These are phyloP conservation scores for Cryptococcus jaspeensis DNA, from an alignment of 1,284 basidiomycete species.

Conservation along the genomic window DNA sequence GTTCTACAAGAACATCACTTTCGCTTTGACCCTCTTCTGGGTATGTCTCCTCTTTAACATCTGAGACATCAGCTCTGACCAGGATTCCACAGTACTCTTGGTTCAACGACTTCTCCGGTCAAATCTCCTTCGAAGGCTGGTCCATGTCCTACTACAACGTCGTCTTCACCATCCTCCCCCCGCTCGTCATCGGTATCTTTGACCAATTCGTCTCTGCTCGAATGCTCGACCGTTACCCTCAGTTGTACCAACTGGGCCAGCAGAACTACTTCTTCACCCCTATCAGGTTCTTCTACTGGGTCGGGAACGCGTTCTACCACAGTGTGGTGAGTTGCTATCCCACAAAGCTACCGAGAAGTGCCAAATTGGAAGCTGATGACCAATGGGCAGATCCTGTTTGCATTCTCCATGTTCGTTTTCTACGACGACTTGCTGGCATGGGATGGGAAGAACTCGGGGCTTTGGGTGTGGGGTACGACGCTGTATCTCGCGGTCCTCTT, in stretches of 20 bases:
- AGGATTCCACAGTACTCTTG: constrained; percentile 74
- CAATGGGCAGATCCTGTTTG: constrained; percentile 67
- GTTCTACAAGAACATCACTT: constrained; percentile 94
- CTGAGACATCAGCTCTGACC: neutral
- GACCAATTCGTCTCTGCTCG: constrained; percentile 97
- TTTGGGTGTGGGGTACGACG: constrained; percentile 98
- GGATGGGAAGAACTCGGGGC: constrained; percentile 78
- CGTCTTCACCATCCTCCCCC: constrained; percentile 90
- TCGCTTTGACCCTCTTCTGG: constrained; percentile 98
- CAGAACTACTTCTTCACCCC: constrained; percentile 88
- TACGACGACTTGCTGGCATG: constrained; percentile 83
- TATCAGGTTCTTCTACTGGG: constrained; percentile 92
- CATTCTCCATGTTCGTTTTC: constrained; percentile 85
- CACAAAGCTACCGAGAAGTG: neutral
- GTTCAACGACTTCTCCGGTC: constrained; percentile 98
- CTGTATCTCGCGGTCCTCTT: constrained; percentile 88
- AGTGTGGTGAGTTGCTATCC: constrained; percentile 65
- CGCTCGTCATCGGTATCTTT: constrained; percentile 94
- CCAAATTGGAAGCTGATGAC: neutral
- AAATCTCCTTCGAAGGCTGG: constrained; percentile 98
- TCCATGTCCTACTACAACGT: constrained; percentile 93
- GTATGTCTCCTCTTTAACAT: constrained; percentile 54
- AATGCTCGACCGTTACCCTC: constrained; percentile 95
- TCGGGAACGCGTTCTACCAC: constrained; percentile 90
- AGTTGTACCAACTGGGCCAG: constrained; percentile 90